Base-by-base conservation (phyloP, 495 filamentous ascomycete genomes). In the Astrocystis sublimbata region DNA sequence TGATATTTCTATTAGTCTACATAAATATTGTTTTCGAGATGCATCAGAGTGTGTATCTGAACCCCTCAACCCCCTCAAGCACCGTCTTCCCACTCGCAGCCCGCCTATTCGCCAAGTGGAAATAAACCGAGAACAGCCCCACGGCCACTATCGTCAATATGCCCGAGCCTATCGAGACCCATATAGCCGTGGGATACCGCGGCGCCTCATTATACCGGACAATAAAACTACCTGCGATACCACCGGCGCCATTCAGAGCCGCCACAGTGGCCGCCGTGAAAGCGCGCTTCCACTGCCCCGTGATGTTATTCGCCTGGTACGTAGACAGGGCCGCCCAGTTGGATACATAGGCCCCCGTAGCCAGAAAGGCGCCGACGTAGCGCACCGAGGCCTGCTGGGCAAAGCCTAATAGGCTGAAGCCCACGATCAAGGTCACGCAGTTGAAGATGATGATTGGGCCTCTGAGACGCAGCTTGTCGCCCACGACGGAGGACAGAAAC, bases 291-390 rank as follows among this genome's bases (percentile, higher is more conserved):
- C 90, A 92, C 67, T 92, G 89, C 1, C 83, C 70, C 28, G 68
- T 82, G 28, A 91, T 83, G 67, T 91, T 91, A 66, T 87, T 89
- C 3, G 85, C 83, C 65, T 89, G 86, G 63, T 88, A 92, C 0
- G 88, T 85, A 65, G 85, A 90, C 55, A 92, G 73, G 2, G 89
- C 90, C 0, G 89, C 89, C 89, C 90, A 93, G 62, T 93, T 93
- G 3, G 83, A 86, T 4, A 93, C 81, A 64, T 92, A 93, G 0
- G 89, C 89, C 0, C 90, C 90, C 0, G 89, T 92, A 0, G 89
- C 87, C 2, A 93, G 81, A 69, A 86, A 92, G 0, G 87, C 87
- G 2, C 89, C 90, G 21, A 91, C 76, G 65, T 92, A 92, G 21
- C 89, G 83, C 10, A 89, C 88, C 0, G 86, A 78, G 31, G 88